Conservation (phyloP, 495 filamentous ascomycete species). For the Hypomontagnella submonticulosa region DNA sequence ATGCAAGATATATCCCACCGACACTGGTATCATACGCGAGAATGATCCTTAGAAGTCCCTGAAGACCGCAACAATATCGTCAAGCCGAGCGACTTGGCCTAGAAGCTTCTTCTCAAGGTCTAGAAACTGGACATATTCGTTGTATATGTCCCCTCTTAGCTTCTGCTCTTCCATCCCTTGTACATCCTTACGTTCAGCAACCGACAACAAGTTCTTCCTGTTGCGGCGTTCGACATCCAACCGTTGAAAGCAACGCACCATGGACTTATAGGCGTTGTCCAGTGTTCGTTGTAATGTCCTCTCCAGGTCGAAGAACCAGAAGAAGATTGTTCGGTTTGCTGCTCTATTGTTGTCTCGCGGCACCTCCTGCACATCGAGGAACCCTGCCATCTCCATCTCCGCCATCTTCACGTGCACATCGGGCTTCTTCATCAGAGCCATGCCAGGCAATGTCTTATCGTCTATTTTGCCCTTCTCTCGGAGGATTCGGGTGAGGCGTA, state of each 20-base stretch:
- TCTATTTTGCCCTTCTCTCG: constrained; percentile 88
- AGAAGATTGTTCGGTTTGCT: constrained; percentile 80
- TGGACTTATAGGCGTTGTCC: constrained; percentile 84
- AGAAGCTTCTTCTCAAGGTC: constrained; percentile 79
- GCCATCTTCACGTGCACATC: constrained; percentile 83
- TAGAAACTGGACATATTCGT: constrained; percentile 73
- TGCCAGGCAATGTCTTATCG: constrained; percentile 81
- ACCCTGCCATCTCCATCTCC: constrained; percentile 81
- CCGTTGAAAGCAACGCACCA: constrained; percentile 85
- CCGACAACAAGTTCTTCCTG: constrained; percentile 73
- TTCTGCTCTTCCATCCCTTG: constrained; percentile 81
- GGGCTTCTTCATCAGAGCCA: constrained; percentile 80
- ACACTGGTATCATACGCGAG: constrained; percentile 30
- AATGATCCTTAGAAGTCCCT: constrained; percentile 74
- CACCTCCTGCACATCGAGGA: constrained; percentile 90
- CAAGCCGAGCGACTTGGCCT: constrained; percentile 78
- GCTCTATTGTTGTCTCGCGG: constrained; percentile 82
- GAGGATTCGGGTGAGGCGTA: constrained; percentile 83
- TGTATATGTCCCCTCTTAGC: constrained; percentile 73
- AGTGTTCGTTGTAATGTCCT: constrained; percentile 72
- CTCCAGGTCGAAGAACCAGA: constrained; percentile 89
- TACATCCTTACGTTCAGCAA: constrained; percentile 85
- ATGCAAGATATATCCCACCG: constrained; percentile 40
- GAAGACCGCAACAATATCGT: constrained; percentile 84
- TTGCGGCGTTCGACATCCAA: constrained; percentile 75